phyloP scores from a whole-genome alignment of 345 rosid species.

The Salix exigua region DNA sequence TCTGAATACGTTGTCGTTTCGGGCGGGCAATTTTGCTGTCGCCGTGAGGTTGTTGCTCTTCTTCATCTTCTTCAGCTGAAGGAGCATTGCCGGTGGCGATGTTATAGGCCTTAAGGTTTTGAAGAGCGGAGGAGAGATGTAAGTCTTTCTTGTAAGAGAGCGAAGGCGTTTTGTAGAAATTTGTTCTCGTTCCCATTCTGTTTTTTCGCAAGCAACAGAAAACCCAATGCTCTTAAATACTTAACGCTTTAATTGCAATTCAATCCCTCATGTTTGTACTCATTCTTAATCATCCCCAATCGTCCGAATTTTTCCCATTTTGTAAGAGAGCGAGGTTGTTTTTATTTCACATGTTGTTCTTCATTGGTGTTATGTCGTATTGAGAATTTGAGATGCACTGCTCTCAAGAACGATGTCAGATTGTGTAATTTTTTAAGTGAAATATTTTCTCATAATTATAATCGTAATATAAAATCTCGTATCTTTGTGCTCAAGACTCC shows the following conservation, averaged over 20 bases:
- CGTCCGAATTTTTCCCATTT: too few relatives aligned
- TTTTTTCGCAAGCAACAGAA: neutral
- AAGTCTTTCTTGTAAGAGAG: slow-evolving; percentile 53
- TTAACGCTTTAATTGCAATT: too few relatives aligned
- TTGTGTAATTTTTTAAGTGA: neutral
- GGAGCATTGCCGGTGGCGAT: slow-evolving; percentile 53
- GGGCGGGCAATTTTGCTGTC: neutral
- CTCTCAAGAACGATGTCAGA: too few relatives aligned
- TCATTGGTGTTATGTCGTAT: too few relatives aligned
- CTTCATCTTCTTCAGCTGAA: slow-evolving; percentile 16
- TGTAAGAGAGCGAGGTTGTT: too few relatives aligned
- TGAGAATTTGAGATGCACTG: too few relatives aligned
- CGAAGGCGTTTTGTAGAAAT: slow-evolving; percentile 67
- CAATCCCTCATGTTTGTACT: too few relatives aligned
- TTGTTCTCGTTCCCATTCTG: slow-evolving; percentile 50
- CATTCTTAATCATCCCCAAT: neutral
- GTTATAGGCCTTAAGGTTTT: slow-evolving; percentile 64
- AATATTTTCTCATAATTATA: too few relatives aligned
- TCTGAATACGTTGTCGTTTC: slow-evolving; percentile 32
- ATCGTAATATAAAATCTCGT: too few relatives aligned
- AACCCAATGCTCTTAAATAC: too few relatives aligned
- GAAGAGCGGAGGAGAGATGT: slow-evolving; percentile 57
- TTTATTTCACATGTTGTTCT: too few relatives aligned
- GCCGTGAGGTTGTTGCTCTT: slow-evolving; percentile 11
- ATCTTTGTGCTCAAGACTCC: neutral